A percentile compares a stretch with the other conserved stretches of the same genome.
These are phyloP conservation scores for Porphyra umbilicalis DNA, from an alignment of 31 red algal genomes.

Conservation along the genomic window DNA sequence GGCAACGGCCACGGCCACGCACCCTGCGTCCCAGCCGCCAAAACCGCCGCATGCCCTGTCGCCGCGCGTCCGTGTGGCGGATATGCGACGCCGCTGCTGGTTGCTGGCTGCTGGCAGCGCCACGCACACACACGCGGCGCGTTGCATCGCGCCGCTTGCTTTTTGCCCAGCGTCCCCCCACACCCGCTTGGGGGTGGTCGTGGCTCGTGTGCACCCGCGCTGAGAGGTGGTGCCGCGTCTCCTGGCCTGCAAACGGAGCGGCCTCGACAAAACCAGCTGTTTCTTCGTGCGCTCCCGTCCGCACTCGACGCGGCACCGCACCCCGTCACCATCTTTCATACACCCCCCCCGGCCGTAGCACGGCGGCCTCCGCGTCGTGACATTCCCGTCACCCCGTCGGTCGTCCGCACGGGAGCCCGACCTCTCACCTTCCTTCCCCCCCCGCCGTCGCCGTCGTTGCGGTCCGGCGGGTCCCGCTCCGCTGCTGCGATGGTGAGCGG, in stretches of 20 bases:
- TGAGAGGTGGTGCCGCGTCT: not conserved
- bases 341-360: too few relatives aligned
- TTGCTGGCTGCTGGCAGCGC: not conserved
- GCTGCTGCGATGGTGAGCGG: not conserved
- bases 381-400: too few relatives aligned
- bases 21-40: not conserved
- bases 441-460: not conserved
- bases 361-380: too few relatives aligned
- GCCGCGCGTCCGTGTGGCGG: not conserved
- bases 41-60: not conserved
- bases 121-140: not conserved
- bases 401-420: too few relatives aligned
- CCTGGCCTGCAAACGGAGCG: too few relatives aligned
- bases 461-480: not conserved
- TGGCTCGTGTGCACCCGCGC: not conserved
- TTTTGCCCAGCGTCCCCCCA: not conserved
- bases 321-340: too few relatives aligned
- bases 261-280: too few relatives aligned
- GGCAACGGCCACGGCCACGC: not conserved
- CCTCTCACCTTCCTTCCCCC: too few relatives aligned
- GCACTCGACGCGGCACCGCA: too few relatives aligned
- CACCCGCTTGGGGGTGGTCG: too few relatives aligned
- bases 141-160: not conserved
- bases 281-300: too few relatives aligned
- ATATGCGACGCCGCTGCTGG: too few relatives aligned